Percentiles rank a stretch among this genome's conserved stretches.
These are phyloP conservation scores for Colletotrichum sp. DNA, from an alignment of 2,329 filamentous ascomycete species.

Conservation along the genomic window DNA sequence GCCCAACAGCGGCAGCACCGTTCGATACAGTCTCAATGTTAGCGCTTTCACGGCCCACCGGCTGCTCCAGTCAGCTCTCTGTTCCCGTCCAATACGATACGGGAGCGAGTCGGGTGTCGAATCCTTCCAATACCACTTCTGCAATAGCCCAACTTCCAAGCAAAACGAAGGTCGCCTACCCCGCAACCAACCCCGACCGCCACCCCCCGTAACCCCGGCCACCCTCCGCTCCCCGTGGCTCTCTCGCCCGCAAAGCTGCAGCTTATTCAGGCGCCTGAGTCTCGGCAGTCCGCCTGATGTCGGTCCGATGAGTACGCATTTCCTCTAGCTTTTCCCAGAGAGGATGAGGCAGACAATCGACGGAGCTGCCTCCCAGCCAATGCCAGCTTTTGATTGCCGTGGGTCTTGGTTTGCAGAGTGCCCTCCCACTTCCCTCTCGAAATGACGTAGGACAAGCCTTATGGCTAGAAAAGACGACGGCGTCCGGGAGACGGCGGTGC, in stretches of 20 bases:
- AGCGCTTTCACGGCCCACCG: background rate
- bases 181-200: slow-evolving; percentile 10
- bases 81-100: background rate
- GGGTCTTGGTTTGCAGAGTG: slow-evolving; percentile 3
- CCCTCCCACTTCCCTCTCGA: slow-evolving; percentile 9
- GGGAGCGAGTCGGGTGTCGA: background rate
- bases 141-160: background rate
- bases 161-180: background rate
- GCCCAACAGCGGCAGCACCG: background rate
- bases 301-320: slow-evolving; percentile 7
- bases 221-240: slow-evolving; percentile 1
- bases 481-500: background rate
- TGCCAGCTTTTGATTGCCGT: background rate
- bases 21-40: background rate
- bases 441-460: slow-evolving; percentile 18
- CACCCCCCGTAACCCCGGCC: background rate
- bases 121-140: background rate
- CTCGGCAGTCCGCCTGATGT: slow-evolving; percentile 18
- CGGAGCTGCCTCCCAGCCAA: background rate
- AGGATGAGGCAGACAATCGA: background rate
- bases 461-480: background rate
- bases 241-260: slow-evolving; percentile 12
- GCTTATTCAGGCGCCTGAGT: slow-evolving; percentile 15
- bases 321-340: background rate
- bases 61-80: background rate